Evolutionary conservation across 2,329 filamentous ascomycete species (phyloP), one percentile per base, ranked within the genome.

Genomic region (Incumbomyces lentus): DNA sequence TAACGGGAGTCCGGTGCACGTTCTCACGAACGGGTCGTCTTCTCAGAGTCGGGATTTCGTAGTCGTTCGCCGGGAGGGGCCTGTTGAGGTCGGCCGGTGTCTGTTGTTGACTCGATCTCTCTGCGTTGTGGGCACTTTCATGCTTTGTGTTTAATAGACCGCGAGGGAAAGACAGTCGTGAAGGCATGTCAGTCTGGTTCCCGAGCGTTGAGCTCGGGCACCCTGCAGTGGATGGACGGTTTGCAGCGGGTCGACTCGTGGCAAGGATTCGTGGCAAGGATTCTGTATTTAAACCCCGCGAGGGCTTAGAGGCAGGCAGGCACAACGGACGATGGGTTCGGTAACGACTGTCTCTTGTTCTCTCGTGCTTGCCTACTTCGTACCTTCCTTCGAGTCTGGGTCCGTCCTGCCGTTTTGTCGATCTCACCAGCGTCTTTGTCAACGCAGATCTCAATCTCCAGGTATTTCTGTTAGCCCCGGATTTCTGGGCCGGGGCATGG

Each of bases 1-100:
- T 49, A 17, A 51, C n/a, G n/a, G 52, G 34, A n/a, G 37, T 36
- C 5, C 44, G 17, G 31, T 53, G 50, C 14, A 49, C 18, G 12
- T 47, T 34, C n/a, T 49, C 49, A 19, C 53, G 48, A 18, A 48
- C 29, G 19, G 50, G 47, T 33, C 53, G 53, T 41, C 53, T 51
- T 34, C 52, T 50, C 11, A 58, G 49, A 17, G 54, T 49, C 14
- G 57, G 55, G 26, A 63, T 57, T 14, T 64, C 60, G 41, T 56
- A 57, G 22, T 53, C 52, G 30, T 50, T 49, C 30, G 46, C 34
- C 11, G 55, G 55, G 14, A 56, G 43, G 5, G 54, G 49, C 34
- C 54, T 44, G 41, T 56, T 54, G 29, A 54, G 42, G 40, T 55
- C 53, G 17, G 53, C 34, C 14, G 18, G 6, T 5, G 22, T 26